Base-by-base conservation (phyloP, 2,329 filamentous ascomycete species). In the Calonectria pauciramosa region DNA sequence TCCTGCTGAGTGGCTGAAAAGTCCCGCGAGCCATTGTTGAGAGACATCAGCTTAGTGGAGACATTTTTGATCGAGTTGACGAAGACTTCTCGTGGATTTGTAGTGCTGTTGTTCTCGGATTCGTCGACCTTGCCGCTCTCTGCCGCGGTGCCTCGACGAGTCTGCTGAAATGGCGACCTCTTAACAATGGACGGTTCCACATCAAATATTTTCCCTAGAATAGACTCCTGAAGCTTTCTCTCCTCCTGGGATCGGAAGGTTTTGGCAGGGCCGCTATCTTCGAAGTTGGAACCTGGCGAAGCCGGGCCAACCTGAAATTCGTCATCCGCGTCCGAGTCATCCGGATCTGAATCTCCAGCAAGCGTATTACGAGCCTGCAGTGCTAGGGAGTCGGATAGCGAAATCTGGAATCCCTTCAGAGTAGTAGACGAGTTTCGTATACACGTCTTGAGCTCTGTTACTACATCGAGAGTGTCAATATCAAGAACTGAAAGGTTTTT, bases 391-490 rank as follows among this genome's bases (percentile, higher is more conserved):
- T 90, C 86, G 0, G 91, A 93, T 72, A 93, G 88, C 6, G 92
- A 93, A 18, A 93, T 82, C 66, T 89, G 87, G 32, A 93, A 83
- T 59, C 89, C 87, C 28, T 85, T 88, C 28, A 93, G 84, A 0
- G 90, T 90, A 1, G 88, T 86, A 2, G 89, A 86, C 1, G 89
- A 93, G 76, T 90, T 89, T 14, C 85, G 85, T 30, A 93, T 83
- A 78, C 91, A 92, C 7, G 85, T 79, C 75, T 88, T 89, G 74
- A 93, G 86, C 82, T 93, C 92, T 2, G 86, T 82, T 16, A 92
- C 79, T 38, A 91, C 85, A 41, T 92, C 90, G 6, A 92, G 84
- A 34, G 84, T 87, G 73, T 93, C 91, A 68, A 93, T 92, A 75
- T 93, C 91, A 41, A 93, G 84, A 9, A 93, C 84, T 5, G 88